These are phyloP conservation scores for Coemansia guatemalensis DNA, from an alignment of 192 early-diverging fungal species.

Conservation along the genomic window DNA sequence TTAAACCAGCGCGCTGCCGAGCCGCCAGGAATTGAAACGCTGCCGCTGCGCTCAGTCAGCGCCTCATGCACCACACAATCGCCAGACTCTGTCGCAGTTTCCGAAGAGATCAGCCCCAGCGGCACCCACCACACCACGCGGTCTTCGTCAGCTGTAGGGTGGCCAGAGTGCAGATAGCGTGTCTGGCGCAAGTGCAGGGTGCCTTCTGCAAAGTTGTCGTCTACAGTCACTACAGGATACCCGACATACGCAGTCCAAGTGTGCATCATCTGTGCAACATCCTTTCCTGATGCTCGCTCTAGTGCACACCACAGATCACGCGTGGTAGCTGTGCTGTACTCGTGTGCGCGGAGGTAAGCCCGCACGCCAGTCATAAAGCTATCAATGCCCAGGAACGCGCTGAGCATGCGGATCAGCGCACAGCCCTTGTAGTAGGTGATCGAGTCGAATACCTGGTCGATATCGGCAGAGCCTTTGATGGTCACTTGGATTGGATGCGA, in stretches of 20 bases:
- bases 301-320: conserved; percentile 74
- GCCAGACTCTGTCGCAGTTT: background rate
- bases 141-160: conserved; percentile 60
- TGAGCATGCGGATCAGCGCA: conserved; percentile 78
- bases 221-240: conserved; percentile 66
- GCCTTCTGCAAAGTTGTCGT: conserved; percentile 55
- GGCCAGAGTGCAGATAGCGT: conserved; percentile 68
- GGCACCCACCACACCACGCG: conserved; percentile 67
- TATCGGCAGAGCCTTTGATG: conserved; percentile 68
- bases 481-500: conserved; percentile 83
- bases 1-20: conserved; percentile 66
- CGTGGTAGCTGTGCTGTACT: conserved; percentile 71
- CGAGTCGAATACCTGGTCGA: conserved; percentile 85
- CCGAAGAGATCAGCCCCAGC: conserved; percentile 39
- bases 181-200: conserved; percentile 56
- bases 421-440: conserved; percentile 85
- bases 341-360: conserved; percentile 65
- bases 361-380: conserved; percentile 55
- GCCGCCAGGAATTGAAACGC: conserved; percentile 20
- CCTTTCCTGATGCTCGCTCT: conserved; percentile 57
- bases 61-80: conserved; percentile 6
- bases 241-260: conserved; percentile 71
- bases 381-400: conserved; percentile 56
- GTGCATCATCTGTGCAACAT: conserved; percentile 69
- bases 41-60: conserved; percentile 44